Evolutionary conservation across 2,329 filamentous ascomycete genomes (phyloP), one percentile per base, ranked within the genome.

Genomic region (Pestalotiopsis sp.): DNA sequence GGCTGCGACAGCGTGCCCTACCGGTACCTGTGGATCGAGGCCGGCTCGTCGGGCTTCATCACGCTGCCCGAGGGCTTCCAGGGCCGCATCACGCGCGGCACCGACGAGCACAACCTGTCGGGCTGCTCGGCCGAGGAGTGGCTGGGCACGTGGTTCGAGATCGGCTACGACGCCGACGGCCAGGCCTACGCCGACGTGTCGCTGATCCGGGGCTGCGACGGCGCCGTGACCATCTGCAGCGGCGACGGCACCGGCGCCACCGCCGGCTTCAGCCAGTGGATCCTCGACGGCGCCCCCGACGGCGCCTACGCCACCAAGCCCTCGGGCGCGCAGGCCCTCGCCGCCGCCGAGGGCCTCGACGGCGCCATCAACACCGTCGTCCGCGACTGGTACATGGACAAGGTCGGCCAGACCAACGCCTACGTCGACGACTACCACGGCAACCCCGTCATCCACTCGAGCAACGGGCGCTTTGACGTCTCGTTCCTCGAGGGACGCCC

Each of bases 171-270:
- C 25, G 72, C 76, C 71, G 61, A 70, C 57, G 72, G 69, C 57
- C 75, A 72, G 72, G 72, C 67, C 59, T 77, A 74, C 72, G 71
- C 64, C 17, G 76, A 77, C 31, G 71, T 77, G 4, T 75, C 72
- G 11, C 66, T 76, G n/a, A 77, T 77, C 63, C 70, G 75, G 2
- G 75, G 75, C 57, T 75, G 73, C 67, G 75, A 77, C 65, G 76
- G 76, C 49, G 68, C 65, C 31, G 68, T 71, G 12, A 27, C 76
- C 63, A 69, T 73, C 20, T 74, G 71, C 71, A 67, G 70, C 31
- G 64, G 67, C 31, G 75, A 77, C 59, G 70, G 71, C 27, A 71
- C 71, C 20, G 68, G 72, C 2, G 72, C 71, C 5, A 74, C 72
- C 72, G 75, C 74, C 68, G 73, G 75, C 11, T 77, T 76, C 61